Evolutionary conservation across 1,139 yeast species (phyloP), one percentile per base, ranked within the genome.

Genomic region (Scheffersomyces quercinus): DNA sequence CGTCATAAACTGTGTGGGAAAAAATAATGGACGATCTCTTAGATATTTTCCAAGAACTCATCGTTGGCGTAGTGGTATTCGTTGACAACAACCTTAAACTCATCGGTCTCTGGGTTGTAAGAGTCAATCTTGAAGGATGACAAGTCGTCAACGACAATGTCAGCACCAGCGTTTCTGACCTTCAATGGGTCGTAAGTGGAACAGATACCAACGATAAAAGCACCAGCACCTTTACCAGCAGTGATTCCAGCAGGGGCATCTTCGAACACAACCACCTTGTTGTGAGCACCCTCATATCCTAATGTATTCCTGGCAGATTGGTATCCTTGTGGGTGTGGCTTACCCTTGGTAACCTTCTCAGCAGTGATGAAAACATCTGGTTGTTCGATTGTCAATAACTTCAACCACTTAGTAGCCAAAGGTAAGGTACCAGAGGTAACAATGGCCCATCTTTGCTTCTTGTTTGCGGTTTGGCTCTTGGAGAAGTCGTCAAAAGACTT

Each of bases 181-280:
- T 77, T 74, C 54, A 82, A 83, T 32, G 88, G 79, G 51, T 77
- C 81, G 63, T 85, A 87, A 41, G 95, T 84, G 47, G 93, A 84
- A 53, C 93, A 88, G 65, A 88, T 82, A 60, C 95, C 96, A 55
- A 88, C 80, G 50, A 87, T 84, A 63, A 79, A 76, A 59, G 95
- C 91, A 54, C 95, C 95, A 29, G 95, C 88, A 53, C 80, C 88
- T 62, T 84, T 81, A 67, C 95, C 96, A 39, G 96, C 93, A 50
- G 79, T 72, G 53, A 88, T 83, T 63, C 96, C 96, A 39, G 91
- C 93, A 41, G 93, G 93, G 39, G 95, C 95, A 62, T 87, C 95
- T 69, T 87, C 95, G 59, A 86, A 86, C 24, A 88, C 95, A 38
- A 86, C 80, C 51, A 77, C 84, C 62, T 73, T 74, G 59, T 75